Evolutionary conservation across 306 rosid species (phyloP), one percentile per base, ranked within the genome.

Genomic region (Sophora flavescens): DNA sequence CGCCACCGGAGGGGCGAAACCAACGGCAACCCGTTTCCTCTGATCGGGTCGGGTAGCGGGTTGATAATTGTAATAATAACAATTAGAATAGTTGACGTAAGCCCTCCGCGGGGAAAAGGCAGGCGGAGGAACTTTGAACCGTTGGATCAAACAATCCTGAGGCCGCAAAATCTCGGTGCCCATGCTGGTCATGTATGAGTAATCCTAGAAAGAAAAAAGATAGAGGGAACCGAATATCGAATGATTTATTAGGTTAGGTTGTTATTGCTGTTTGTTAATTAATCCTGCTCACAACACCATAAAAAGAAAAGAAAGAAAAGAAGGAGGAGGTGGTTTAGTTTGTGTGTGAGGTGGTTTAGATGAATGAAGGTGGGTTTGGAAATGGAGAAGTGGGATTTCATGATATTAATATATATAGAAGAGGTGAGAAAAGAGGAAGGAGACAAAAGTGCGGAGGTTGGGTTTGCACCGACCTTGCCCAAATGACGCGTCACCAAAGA

Each of bases 161-260:
- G 98, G 97, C 61, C 86, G 56, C 47, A 95, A 83, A 70, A 95
- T 73, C 84, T 92, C 97, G 5, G 97, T 92, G 28, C 85, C 96
- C 98, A 95, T 95, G 44, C 56, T 12, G n/a, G 0, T 47, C 1
- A 22, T 9, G 1, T 6, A 6, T 12, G 13, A n/a, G 9, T 66
- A 10, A 26, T 38, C 6, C 28, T 1, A 58, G 35, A 63, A 35
- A 11, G 0, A n/a, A 14, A 3, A 22, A 22, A 22, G 22, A 22
- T 0, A 22, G 22, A 22, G 22, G 22, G 1, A 22, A 22, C 22
- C 22, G 22, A 22, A 22, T 0, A 22, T 22, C 22, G 28, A 30
- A 30, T 30, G 32, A 30, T 30, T 28, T 28, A 28, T 28, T n/a
- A n/a, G n/a, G 30, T 28, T 28, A 28, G 30, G 30, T 28, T 28